phyloP scores from a whole-genome alignment of 305 asterid species.

The Nicotiana rustica region DNA sequence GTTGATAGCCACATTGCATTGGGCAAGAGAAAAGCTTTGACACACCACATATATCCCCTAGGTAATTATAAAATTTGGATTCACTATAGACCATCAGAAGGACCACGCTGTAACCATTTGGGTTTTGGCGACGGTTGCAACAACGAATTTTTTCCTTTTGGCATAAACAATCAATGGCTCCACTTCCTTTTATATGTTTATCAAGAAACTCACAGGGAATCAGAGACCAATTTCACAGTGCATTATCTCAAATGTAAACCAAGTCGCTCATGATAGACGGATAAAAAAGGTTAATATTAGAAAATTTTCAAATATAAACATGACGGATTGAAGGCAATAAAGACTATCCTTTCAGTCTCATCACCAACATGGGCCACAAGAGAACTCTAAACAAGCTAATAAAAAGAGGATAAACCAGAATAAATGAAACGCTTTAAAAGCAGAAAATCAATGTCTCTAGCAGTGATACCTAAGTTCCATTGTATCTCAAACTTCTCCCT shows the following conservation, averaged over 20 bases:
- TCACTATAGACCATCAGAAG: not conserved
- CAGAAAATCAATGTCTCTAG: not conserved
- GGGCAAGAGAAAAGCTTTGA: slow-evolving; percentile 16
- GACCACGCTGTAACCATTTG: not conserved
- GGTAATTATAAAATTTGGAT: not conserved
- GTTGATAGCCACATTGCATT: not conserved
- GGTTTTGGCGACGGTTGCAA: not conserved
- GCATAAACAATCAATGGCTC: not conserved
- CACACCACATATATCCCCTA: not conserved
- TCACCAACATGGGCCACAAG: too few species aligned
- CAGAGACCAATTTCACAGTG: not conserved
- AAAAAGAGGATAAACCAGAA: too few species aligned
- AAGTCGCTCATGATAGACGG: not conserved
- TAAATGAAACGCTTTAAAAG: too few species aligned
- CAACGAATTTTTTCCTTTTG: not conserved
- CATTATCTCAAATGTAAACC: slow-evolving; percentile 18
- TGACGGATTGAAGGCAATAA: not conserved
- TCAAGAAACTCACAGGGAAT: not conserved
- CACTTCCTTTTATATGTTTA: not conserved
- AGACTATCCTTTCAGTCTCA: too few species aligned
- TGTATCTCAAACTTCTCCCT: slow-evolving; percentile 4
- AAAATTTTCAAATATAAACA: slow-evolving; percentile 11
- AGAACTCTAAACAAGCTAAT: too few species aligned
- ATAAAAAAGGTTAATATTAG: not conserved
- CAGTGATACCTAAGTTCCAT: not conserved